Base-by-base conservation (phyloP, 129 eudicot genomes). In the Tanacetum coccineum region DNA sequence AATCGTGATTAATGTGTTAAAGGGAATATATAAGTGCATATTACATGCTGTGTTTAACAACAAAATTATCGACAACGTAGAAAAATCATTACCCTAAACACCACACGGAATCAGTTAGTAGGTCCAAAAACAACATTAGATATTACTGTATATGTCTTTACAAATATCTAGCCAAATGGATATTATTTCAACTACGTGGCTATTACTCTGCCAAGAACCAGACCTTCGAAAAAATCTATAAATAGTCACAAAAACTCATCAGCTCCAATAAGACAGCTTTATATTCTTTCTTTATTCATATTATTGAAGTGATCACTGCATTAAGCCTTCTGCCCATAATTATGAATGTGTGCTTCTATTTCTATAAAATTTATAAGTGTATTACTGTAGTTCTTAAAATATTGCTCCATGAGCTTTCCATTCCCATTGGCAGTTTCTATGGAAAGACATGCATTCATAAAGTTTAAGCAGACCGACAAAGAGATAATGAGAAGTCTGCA, bases 241-340 rank as follows among this genome's bases (percentile, higher is more conserved):
- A 58, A 26, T 15, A 26, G 63, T 22, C 30, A 58, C 5, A 3
- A 26, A 59, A 36, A 61, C 42, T 61, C 48, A 61, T 61, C 14
- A 10, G 4, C 7, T 61, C 25, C 17, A 49, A 61, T 7, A 36
- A 7, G 2, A 9, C 9, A 39, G 26, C 13, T 40, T 61, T 60
- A 25, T 25, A 32, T 25, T 60, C 65, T 39, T 60, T 28, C 42
- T 36, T 32, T 9, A 1, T 36, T 36, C 21, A 15, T 17, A 61
- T 17, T 6, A 58, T 3, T 26, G 19, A 26, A 26, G 63, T 5
- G 63, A 58, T 13, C 15, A 58, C 20, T n/a, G 3, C 63, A 13
- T n/a, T 58, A 32, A 61, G 48, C 49, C 40, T 61, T 36, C 48
- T 60, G 21, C 66, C 14, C 64, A 60, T n/a, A 60, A 60, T 26